Percentiles rank a stretch among this genome's conserved stretches.
Evolutionary conservation across 2,329 filamentous ascomycete genomes (phyloP).

Genomic region (Pestalotiopsis fici): DNA sequence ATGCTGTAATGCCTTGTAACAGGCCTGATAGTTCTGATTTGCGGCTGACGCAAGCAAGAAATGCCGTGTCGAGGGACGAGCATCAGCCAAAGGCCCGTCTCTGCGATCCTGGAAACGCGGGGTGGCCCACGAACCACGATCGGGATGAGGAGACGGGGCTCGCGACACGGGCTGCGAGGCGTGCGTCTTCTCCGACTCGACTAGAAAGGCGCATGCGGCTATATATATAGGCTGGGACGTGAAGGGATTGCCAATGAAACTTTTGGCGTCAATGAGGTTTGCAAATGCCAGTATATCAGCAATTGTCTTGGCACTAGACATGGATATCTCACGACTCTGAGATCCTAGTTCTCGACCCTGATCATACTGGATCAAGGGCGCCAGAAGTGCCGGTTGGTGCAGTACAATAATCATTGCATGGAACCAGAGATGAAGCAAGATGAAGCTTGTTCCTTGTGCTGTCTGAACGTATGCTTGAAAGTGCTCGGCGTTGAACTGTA

Average conservation of each 20-base stretch:
- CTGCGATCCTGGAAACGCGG: slow-evolving; percentile 12
- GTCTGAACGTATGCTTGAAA: slow-evolving; percentile 82
- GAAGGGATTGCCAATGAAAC: slow-evolving; percentile 85
- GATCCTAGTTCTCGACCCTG: slow-evolving; percentile 71
- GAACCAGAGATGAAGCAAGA: slow-evolving; percentile 86
- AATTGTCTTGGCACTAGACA: slow-evolving; percentile 90
- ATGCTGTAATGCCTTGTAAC: slow-evolving; percentile 80
- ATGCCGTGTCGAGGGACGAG: slow-evolving; percentile 62
- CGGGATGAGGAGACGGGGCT: slow-evolving; percentile 50
- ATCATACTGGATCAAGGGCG: slow-evolving; percentile 65
- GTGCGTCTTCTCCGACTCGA: slow-evolving; percentile 71
- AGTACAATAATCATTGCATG: slow-evolving; percentile 83
- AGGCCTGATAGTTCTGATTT: slow-evolving; percentile 84
- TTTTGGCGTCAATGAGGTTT: slow-evolving; percentile 81
- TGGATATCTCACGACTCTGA: slow-evolving; percentile 78
- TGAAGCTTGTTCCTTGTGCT: slow-evolving; percentile 83
- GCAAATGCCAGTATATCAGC: slow-evolving; percentile 87
- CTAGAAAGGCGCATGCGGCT: slow-evolving; percentile 84
- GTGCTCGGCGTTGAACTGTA: slow-evolving; percentile 84
- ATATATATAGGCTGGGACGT: slow-evolving; percentile 92
- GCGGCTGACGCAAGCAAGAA: slow-evolving; percentile 78
- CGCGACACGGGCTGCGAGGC: slow-evolving; percentile 68
- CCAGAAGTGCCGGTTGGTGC: slow-evolving; percentile 80
- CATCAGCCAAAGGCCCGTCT: slow-evolving; percentile 13
- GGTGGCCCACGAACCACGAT: slow-evolving; percentile 11